A percentile compares a stretch with the other conserved stretches of the same genome.
These are phyloP conservation scores for Pisolithus tinctorius DNA, from an alignment of 768 basidiomycete genomes.

Conservation along the genomic window DNA sequence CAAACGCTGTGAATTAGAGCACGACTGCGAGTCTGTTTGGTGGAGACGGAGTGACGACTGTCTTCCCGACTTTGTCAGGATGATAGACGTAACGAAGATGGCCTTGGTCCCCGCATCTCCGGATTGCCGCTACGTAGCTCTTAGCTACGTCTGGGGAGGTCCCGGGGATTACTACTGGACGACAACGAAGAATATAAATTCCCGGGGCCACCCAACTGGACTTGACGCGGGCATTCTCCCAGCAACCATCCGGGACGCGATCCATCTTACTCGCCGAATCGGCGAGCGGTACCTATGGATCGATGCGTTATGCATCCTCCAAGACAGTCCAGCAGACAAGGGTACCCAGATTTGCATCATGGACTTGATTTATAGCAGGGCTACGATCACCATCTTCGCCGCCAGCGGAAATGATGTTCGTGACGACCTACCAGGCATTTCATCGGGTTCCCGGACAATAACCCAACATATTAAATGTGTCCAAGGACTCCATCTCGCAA, in stretches of 20 bases:
- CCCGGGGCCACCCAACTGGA: background rate
- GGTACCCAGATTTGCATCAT: slow-evolving; percentile 3
- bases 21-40: slow-evolving; percentile 3
- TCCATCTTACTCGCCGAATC: slow-evolving; percentile 1
- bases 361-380: slow-evolving; percentile 3
- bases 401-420: background rate
- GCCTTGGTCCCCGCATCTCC: background rate
- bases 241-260: slow-evolving; percentile 3
- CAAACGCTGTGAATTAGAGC: background rate
- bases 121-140: slow-evolving; percentile 2
- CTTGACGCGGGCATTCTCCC: background rate
- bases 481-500: background rate
- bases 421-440: background rate
- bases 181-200: background rate
- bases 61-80: background rate
- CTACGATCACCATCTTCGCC: slow-evolving; percentile 1
- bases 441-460: background rate
- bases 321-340: slow-evolving; percentile 2
- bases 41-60: background rate
- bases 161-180: slow-evolving; percentile 2
- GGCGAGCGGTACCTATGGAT: slow-evolving; percentile 6
- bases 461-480: background rate
- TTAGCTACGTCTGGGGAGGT: slow-evolving; percentile 5
- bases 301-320: slow-evolving; percentile 8
- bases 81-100: slow-evolving; percentile 3